Percentiles rank a stretch among this genome's conserved stretches.
These are phyloP conservation scores for Elasticomyces elasticus DNA, from an alignment of 495 filamentous ascomycete genomes.

Conservation along the genomic window DNA sequence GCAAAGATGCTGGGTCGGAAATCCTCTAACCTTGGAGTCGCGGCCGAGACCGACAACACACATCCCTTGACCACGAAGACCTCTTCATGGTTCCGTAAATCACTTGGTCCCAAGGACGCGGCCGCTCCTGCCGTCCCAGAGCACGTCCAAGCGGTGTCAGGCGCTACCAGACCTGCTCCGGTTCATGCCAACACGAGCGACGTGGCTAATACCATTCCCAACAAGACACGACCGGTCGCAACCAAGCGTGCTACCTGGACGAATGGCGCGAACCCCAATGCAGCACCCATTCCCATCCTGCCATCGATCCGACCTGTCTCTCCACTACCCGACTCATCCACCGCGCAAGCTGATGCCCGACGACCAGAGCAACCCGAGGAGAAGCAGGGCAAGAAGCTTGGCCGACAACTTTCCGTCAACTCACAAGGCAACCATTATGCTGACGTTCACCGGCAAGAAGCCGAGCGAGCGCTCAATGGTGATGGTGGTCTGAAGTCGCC, in stretches of 20 bases:
- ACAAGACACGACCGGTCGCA: constrained; percentile 51
- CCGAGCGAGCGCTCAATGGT: constrained; percentile 84
- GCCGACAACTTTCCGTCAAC: constrained; percentile 87
- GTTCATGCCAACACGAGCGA: constrained; percentile 46
- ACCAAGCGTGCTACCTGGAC: constrained; percentile 80
- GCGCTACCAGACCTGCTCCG: constrained; percentile 42
- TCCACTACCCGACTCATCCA: constrained; percentile 82
- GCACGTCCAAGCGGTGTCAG: constrained; percentile 25
- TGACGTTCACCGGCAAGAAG: constrained; percentile 80
- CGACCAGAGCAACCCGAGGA: constrained; percentile 45
- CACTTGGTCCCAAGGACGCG: constrained; percentile 63
- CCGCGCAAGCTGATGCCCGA: constrained; percentile 64
- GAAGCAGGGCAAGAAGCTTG: constrained; percentile 81
- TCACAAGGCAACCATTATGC: constrained; percentile 86
- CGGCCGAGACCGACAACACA: constrained; percentile 55
- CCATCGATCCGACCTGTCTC: constrained; percentile 94
- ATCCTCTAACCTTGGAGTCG: constrained; percentile 64
- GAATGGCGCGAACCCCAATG: constrained; percentile 60
- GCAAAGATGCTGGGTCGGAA: constrained; percentile 78
- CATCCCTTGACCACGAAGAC: constrained; percentile 67
- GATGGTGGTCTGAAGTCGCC: constrained; percentile 55
- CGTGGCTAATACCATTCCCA: constrained; percentile 20
- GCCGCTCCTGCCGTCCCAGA: constrained; percentile 43
- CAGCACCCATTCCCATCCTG: constrained; percentile 93
- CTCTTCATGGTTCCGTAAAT: constrained; percentile 87